Conservation (phyloP, 495 filamentous ascomycete species). For the Sphaerosporella brunnea region DNA sequence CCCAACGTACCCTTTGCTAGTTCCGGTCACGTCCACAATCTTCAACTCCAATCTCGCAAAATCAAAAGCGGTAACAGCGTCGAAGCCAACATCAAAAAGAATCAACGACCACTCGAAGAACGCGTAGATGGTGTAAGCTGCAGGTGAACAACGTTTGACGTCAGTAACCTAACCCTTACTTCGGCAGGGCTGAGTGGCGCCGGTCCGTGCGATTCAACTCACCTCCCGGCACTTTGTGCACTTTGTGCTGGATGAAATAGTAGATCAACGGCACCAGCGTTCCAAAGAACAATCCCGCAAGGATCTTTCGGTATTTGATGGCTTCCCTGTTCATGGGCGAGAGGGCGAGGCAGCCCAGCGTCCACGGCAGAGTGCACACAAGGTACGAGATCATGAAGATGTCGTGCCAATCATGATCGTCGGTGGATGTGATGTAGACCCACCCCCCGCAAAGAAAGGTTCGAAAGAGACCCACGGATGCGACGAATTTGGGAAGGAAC, state of each 20-base stretch:
- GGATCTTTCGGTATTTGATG: slow-evolving; percentile 72
- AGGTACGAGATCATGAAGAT: slow-evolving; percentile 99
- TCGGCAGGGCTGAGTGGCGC: slow-evolving; percentile 4
- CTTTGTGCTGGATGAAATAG: slow-evolving; percentile 98
- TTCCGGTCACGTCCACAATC: slow-evolving; percentile 72
- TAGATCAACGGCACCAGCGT: slow-evolving; percentile 82
- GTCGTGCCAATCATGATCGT: slow-evolving; percentile 97
- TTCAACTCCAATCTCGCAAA: slow-evolving; percentile 81
- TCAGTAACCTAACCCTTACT: slow-evolving; percentile 2
- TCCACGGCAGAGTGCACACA: slow-evolving; percentile 90
- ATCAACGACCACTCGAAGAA: slow-evolving; percentile 98
- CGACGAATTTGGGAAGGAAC: slow-evolving; percentile 63
- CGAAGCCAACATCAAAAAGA: slow-evolving; percentile 87
- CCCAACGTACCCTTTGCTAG: slow-evolving; percentile 98
- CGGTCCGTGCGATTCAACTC: slow-evolving; percentile 3
- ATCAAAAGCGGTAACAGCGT: slow-evolving; percentile 90
- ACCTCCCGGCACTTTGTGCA: slow-evolving; percentile 90
- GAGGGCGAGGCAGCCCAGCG: slow-evolving; percentile 68
- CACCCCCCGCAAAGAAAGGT: slow-evolving; percentile 93
- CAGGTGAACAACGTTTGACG: neutral
- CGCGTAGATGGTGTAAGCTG: slow-evolving; percentile 95
- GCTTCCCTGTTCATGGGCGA: slow-evolving; percentile 74
- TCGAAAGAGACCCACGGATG: slow-evolving; percentile 62
- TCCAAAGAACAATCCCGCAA: slow-evolving; percentile 74
- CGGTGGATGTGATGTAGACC: slow-evolving; percentile 97